Base-by-base conservation (phyloP, 805 yeast species). In the Barnettozyma populi region DNA sequence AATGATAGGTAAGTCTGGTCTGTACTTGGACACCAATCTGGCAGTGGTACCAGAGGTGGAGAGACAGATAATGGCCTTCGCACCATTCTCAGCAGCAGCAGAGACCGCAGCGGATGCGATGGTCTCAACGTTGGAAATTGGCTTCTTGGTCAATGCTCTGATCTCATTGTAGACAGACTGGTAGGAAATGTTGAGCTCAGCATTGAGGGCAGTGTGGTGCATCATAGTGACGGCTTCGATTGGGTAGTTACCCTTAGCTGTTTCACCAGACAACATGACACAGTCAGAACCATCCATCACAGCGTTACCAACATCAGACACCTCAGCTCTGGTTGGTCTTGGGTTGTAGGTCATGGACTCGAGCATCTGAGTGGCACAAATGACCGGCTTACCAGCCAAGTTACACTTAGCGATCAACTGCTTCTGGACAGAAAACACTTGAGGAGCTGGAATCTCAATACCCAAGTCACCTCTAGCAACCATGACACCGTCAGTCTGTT, bases 391-490 rank as follows among this genome's bases (percentile, higher is more conserved):
- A 71, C 97, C 99, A 59, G 96, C 98, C 69, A 92, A 77, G 84
- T 94, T 95, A 80, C 96, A 94, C 78, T 94, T 94, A 67, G 99
- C 98, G 70, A 94, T 92, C 76, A 94, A 80, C 78, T 90, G 96
- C 82, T 94, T 94, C 78, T 94, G 99, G 62, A 90, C 98, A 63
- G 94, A 90, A 71, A 94, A 90, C 55, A 94, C 99, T 77, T 90
- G 95, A 57, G 97, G 92, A 58, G 99, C 98, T 59, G 98, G 98
- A 66, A 94, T 94, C 79, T 94, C 99, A 66, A 94, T 94, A 80
- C 99, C 99, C 65, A 94, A 80, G 73, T 94, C 99, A 80, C 99
- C 99, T 76, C 99, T 86, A 65, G 99, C 99, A 70, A 94, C 98
- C 99, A 94, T 94, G 67, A 94, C 97, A 79, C 98, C 99, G 70